Percentiles rank a stretch among this genome's conserved stretches.
Evolutionary conservation across 805 yeast genomes (phyloP).

Genomic region (Myxozyma sirexii): DNA sequence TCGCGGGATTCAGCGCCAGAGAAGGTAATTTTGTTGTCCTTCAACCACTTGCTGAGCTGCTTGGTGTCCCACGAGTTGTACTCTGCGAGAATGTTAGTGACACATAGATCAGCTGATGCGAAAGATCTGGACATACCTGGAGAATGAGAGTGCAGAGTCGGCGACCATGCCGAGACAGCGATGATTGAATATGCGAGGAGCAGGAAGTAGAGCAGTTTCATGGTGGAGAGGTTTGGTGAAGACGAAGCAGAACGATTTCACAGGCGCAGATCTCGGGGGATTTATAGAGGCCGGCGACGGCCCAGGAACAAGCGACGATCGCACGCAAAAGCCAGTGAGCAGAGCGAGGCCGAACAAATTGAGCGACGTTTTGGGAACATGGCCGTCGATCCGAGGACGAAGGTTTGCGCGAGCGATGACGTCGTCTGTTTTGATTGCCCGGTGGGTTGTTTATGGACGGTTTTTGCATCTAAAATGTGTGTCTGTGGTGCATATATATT

Average conservation of each 20-base stretch:
- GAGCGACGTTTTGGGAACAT: background rate
- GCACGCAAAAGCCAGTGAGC: background rate
- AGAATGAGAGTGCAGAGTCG: constrained; percentile 1
- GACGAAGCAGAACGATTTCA: background rate
- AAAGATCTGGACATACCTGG: constrained; percentile 13
- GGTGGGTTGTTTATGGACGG: no score
- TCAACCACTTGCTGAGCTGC: constrained; percentile 23
- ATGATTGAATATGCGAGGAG: background rate
- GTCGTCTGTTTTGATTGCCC: no score
- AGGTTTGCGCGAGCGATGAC: background rate
- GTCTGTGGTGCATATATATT: no score
- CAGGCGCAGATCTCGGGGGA: no score
- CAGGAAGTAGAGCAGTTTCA: background rate
- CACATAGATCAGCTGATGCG: background rate
- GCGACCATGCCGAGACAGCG: constrained; percentile 10
- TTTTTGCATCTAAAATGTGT: no score
- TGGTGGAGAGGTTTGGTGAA: background rate
- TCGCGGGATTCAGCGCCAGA: constrained; percentile 14
- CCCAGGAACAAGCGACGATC: background rate
- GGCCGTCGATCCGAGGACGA: background rate
- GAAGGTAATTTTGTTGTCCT: constrained; percentile 20
- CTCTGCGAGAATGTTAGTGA: background rate
- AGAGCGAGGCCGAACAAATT: background rate
- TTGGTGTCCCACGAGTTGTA: constrained; percentile 44
- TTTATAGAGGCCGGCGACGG: background rate